Conservation (phyloP, 139 green algal species). For the Zygnema cylindricum region DNA sequence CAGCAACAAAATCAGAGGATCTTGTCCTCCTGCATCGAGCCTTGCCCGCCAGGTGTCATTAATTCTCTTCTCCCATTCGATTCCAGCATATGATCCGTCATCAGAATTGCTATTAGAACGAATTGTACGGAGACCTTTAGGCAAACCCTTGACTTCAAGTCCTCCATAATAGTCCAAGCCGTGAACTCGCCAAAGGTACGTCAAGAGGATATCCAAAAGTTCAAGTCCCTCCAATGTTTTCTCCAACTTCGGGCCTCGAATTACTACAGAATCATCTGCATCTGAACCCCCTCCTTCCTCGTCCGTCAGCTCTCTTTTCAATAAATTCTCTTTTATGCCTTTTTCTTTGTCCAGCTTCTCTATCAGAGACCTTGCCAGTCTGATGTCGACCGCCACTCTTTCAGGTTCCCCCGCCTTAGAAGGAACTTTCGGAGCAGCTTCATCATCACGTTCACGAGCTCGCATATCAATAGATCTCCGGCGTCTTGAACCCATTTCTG, state of each 20-base stretch:
- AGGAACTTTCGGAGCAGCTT: slow-evolving; percentile 6
- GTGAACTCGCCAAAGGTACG: slow-evolving; percentile 91
- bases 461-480: background rate
- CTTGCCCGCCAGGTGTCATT: slow-evolving; percentile 29
- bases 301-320: slow-evolving; percentile 16
- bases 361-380: slow-evolving; percentile 68
- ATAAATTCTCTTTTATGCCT: slow-evolving; percentile 63
- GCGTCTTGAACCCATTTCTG: background rate
- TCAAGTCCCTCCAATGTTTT: slow-evolving; percentile 39
- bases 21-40: background rate
- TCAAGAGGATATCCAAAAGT: slow-evolving; percentile 81
- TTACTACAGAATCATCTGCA: slow-evolving; percentile 11
- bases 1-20: slow-evolving; percentile 52
- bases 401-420: background rate
- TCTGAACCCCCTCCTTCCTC: background rate
- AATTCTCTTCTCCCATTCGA: slow-evolving; percentile 35
- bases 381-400: slow-evolving; percentile 65
- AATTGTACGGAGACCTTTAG: slow-evolving; percentile 40
- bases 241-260: background rate
- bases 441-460: background rate
- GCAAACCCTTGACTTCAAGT: slow-evolving; percentile 39
- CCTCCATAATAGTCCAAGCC: slow-evolving; percentile 87
- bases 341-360: slow-evolving; percentile 81
- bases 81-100: slow-evolving; percentile 7
- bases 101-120: background rate